Evolutionary conservation across 805 yeast species (phyloP).

Genomic region (Candida tibetensis): DNA sequence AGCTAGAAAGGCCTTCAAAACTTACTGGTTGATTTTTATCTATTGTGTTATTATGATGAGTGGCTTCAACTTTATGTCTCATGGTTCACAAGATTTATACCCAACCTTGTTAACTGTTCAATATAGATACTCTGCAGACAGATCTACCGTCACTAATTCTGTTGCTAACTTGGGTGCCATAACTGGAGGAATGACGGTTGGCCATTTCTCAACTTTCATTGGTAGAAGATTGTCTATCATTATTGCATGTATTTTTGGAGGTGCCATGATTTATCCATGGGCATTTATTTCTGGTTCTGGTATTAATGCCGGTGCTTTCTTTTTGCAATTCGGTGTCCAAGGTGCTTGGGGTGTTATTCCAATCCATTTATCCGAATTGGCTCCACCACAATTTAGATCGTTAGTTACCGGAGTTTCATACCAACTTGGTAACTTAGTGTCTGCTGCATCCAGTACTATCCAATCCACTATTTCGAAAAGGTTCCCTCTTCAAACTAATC

Average conservation of each 20-base stretch:
- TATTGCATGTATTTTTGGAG: conserved; percentile 31
- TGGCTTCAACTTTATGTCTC: conserved; percentile 41
- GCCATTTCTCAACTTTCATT: conserved; percentile 34
- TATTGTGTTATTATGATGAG: conserved; percentile 52
- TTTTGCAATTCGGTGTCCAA: conserved; percentile 61
- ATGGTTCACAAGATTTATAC: conserved; percentile 42
- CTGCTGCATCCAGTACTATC: conserved; percentile 68
- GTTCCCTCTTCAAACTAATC: conserved; percentile 33
- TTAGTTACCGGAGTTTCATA: conserved; percentile 63
- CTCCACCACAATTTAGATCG: conserved; percentile 61
- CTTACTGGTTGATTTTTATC: conserved; percentile 59
- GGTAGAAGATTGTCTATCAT: conserved; percentile 38
- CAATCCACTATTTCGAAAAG: conserved; percentile 60
- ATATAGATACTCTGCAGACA: conserved; percentile 29
- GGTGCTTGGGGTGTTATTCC: conserved; percentile 73
- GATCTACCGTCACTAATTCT: conserved; percentile 38
- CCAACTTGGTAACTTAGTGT: conserved; percentile 66
- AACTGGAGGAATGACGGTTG: conserved; percentile 45
- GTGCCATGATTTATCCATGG: conserved; percentile 43
- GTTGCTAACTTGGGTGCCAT: conserved; percentile 43
- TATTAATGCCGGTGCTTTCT: conserved; percentile 58
- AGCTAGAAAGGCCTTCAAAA: conserved; percentile 28
- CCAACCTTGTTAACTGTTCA: conserved; percentile 38
- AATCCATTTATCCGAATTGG: conserved; percentile 57
- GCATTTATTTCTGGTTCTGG: conserved; percentile 33